These are phyloP conservation scores for Kwoniella europaea DNA, from an alignment of 768 basidiomycete species.

Conservation along the genomic window DNA sequence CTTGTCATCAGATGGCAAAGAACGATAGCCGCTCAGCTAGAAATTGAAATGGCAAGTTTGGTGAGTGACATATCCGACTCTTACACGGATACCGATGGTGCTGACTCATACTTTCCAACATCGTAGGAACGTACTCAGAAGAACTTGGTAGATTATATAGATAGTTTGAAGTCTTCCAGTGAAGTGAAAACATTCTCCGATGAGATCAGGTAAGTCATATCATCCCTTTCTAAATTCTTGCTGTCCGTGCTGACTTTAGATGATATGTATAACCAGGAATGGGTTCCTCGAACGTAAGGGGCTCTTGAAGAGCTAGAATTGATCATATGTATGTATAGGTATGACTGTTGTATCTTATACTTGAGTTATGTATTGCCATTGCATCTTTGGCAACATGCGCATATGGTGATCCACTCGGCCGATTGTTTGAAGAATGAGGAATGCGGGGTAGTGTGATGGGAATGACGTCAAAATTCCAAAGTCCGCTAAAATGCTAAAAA, in stretches of 20 bases:
- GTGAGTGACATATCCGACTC: conserved; percentile 19
- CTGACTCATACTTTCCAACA: not conserved
- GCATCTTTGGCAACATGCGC: not conserved
- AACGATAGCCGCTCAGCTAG: conserved; percentile 28
- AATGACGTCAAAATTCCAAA: conserved; percentile 19
- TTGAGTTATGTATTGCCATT: not conserved
- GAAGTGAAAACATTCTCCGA: not conserved
- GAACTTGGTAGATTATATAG: conserved; percentile 3
- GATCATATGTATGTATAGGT: not conserved
- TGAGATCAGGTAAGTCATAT: conserved; percentile 4
- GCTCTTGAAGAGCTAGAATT: not conserved
- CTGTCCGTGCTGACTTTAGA: not conserved
- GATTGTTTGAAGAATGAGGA: not conserved
- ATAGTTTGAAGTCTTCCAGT: not conserved
- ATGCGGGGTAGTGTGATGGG: conserved; percentile 12
- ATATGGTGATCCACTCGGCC: not conserved
- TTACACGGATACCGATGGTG: too few relatives aligned
- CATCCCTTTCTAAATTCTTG: not conserved
- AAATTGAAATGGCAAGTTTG: conserved; percentile 32
- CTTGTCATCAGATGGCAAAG: conserved; percentile 41
- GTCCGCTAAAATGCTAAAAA: conserved; percentile 7
- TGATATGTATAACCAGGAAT: not conserved
- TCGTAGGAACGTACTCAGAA: conserved; percentile 11
- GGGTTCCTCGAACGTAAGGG: conserved; percentile 11
- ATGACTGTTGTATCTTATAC: not conserved